phyloP scores from a whole-genome alignment of 805 yeast species.

The Ogataea henricii region DNA sequence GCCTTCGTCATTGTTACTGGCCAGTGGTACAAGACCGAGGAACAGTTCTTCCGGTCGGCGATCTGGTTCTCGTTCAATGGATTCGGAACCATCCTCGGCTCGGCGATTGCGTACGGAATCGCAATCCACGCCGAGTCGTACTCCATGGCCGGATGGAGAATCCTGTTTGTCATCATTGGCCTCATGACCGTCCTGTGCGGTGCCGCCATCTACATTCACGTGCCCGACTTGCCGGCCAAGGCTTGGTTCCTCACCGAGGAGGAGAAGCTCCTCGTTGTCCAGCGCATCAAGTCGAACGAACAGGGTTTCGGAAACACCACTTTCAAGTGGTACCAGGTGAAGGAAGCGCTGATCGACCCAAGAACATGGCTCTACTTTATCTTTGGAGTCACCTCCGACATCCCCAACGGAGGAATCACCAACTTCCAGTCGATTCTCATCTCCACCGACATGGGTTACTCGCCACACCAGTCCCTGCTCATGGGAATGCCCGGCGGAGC shows the following conservation, averaged over 20 bases:
- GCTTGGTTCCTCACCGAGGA: slow-evolving; percentile 42
- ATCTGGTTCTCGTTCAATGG: slow-evolving; percentile 42
- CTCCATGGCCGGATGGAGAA: slow-evolving; percentile 45
- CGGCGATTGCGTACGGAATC: slow-evolving; percentile 36
- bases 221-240: slow-evolving; percentile 55
- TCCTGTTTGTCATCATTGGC: slow-evolving; percentile 56
- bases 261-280: slow-evolving; percentile 39
- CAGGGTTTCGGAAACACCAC: slow-evolving; percentile 27
- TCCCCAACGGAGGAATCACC: slow-evolving; percentile 43
- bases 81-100: slow-evolving; percentile 51
- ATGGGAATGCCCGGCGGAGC: slow-evolving; percentile 31
- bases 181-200: slow-evolving; percentile 46
- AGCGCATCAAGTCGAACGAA: slow-evolving; percentile 25
- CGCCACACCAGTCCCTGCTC: slow-evolving; percentile 27
- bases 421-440: slow-evolving; percentile 44
- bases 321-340: slow-evolving; percentile 26
- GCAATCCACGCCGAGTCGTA: slow-evolving; percentile 32
- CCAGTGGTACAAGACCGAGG: slow-evolving; percentile 51
- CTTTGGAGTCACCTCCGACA: slow-evolving; percentile 31
- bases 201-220: slow-evolving; percentile 36
- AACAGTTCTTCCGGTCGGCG: slow-evolving; percentile 44
- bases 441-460: slow-evolving; percentile 24
- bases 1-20: slow-evolving; percentile 52
- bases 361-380: slow-evolving; percentile 48
- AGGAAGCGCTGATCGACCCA: slow-evolving; percentile 24